Percentiles rank a stretch among this genome's conserved stretches.
Evolutionary conservation across 2,329 filamentous ascomycete species (phyloP).

Genomic region (Calonectria pauciramosa): DNA sequence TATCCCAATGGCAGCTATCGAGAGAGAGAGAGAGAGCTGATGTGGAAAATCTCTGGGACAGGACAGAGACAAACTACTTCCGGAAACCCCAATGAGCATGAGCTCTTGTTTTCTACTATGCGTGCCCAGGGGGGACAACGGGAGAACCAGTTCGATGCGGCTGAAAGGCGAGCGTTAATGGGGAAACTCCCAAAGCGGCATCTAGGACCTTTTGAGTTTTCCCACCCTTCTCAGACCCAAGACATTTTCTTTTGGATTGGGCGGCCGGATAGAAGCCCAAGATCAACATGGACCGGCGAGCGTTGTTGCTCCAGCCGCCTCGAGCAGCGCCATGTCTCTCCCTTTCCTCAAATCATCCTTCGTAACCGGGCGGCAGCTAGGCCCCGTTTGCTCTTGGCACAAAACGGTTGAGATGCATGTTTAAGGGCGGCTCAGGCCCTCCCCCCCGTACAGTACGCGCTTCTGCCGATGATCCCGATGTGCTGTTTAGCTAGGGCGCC

Average conservation of each 20-base stretch:
- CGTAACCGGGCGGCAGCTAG: slow-evolving; percentile 26
- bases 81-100: not conserved
- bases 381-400: not conserved
- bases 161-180: not conserved
- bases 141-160: not conserved
- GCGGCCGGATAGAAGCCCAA: not conserved
- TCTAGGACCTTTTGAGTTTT: slow-evolving; percentile 9
- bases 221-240: not conserved
- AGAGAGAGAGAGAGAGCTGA: not conserved
- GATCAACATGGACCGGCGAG: not conserved
- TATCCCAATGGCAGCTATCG: not conserved
- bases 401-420: slow-evolving; percentile 10
- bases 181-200: not conserved
- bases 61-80: not conserved
- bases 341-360: slow-evolving; percentile 26
- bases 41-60: not conserved
- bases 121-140: too few relatives aligned
- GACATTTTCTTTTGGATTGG: not conserved
- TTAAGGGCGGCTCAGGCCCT: not conserved
- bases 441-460: not conserved
- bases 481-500: slow-evolving; percentile 27
- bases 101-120: not conserved
- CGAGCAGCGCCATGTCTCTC: slow-evolving; percentile 43
- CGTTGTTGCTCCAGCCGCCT: slow-evolving; percentile 21
- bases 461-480: slow-evolving; percentile 27